Base-by-base conservation (phyloP, 371 early-diverging fungal genomes). In the Actinomortierella ambigua region DNA sequence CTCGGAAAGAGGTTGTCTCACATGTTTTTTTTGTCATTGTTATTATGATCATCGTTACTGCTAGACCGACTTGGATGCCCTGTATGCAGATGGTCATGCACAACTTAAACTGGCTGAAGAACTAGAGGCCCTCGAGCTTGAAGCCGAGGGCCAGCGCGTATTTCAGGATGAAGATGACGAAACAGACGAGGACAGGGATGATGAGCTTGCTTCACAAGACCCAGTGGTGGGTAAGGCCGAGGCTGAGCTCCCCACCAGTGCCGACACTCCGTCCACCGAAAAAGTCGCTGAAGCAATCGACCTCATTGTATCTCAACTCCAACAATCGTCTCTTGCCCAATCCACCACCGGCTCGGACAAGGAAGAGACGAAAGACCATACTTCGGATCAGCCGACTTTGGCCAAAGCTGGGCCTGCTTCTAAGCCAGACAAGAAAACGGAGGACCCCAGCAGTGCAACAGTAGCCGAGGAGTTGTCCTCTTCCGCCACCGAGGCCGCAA, bases 51-150 rank as follows among this genome's bases (percentile, higher is more conserved):
- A 48, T 48, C 49, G 6, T 9, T 17, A 48, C n/a, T 23, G 1
- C 43, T 61, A 71, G 71, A 34, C 49, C 4, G 71, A 71, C 41
- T 59, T 73, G 8, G 67, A 66, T 28, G 50, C 43, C 5, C 51
- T 73, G 63, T 73, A 66, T 28, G 63, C 62, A 17, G 48, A 53
- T 4, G 73, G 73, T 11, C 57, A 66, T 50, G 40, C 22, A 43
- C 50, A 52, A 11, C 58, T 68, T 53, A 53, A 51, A 46, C 15
- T 55, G 23, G 69, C 69, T 3, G 69, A 68, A 22, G 60, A 68
- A 41, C 29, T 54, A 17, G 64, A 65, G 17, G 63, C 69, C 0
- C 34, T 63, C n/a, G 42, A 46, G 9, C 24, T 69, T 51, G 63
- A 62, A 48, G 39, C 34, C 34, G 34, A 34, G 34, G 34, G 34